These are phyloP conservation scores for Hypoxylon fuscum DNA, from an alignment of 495 filamentous ascomycete genomes.

Conservation along the genomic window DNA sequence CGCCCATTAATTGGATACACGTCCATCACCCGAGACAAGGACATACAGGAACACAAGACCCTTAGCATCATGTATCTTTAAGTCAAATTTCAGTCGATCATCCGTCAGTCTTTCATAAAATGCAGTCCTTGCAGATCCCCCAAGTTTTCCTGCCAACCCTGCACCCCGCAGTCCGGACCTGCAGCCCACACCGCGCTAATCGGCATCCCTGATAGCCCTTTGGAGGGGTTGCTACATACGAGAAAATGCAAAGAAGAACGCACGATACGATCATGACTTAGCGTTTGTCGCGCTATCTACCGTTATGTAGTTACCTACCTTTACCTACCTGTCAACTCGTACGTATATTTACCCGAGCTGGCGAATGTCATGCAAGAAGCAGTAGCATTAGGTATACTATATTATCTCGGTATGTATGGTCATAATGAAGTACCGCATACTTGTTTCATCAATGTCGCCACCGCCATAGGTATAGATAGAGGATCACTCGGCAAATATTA, in stretches of 20 bases:
- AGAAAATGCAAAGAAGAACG: slow-evolving; percentile 35
- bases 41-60: slow-evolving; percentile 35
- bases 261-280: slow-evolving; percentile 25
- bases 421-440: slow-evolving; percentile 34
- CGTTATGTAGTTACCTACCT: background rate
- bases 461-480: slow-evolving; percentile 7
- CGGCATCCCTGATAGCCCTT: slow-evolving; percentile 12
- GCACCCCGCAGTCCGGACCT: slow-evolving; percentile 42
- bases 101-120: slow-evolving; percentile 21
- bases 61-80: slow-evolving; percentile 35
- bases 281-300: slow-evolving; percentile 32
- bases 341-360: slow-evolving; percentile 29
- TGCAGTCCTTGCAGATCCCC: slow-evolving; percentile 38
- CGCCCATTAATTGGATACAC: slow-evolving; percentile 35
- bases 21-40: slow-evolving; percentile 40
- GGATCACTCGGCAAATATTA: slow-evolving; percentile 26
- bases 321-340: background rate
- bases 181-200: slow-evolving; percentile 35
- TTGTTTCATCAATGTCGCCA: slow-evolving; percentile 14
- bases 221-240: slow-evolving; percentile 19
- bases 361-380: slow-evolving; percentile 30
- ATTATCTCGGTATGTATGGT: slow-evolving; percentile 34
- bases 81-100: slow-evolving; percentile 28
- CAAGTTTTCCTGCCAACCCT: slow-evolving; percentile 24
- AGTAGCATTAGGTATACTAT: slow-evolving; percentile 16